Percentiles rank a stretch among this genome's conserved stretches.
These are phyloP conservation scores for Myriosclerotinia duriaeana DNA, from an alignment of 2,329 filamentous ascomycete species.

Conservation along the genomic window DNA sequence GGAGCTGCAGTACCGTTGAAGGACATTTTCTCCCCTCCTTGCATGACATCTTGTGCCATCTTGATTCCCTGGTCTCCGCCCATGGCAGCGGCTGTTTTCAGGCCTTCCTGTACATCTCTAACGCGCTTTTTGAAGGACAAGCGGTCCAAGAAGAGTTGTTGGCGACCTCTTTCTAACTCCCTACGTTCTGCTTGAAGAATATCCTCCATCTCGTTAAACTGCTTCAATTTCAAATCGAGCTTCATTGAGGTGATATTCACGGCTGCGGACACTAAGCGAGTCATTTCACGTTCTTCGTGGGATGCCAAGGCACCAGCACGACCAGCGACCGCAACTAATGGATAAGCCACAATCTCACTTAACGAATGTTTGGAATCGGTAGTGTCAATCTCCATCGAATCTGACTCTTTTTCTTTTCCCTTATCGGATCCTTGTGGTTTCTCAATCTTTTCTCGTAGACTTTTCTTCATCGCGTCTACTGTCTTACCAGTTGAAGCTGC, in stretches of 20 bases:
- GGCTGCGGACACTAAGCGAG: constrained; percentile 83
- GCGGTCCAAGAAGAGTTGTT: constrained; percentile 91
- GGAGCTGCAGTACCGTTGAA: constrained; percentile 50
- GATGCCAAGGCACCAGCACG: constrained; percentile 86
- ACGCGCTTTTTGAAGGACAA: constrained; percentile 87
- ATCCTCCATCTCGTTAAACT: constrained; percentile 94
- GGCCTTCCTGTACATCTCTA: constrained; percentile 73
- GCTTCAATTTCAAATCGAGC: constrained; percentile 90
- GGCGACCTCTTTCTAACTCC: constrained; percentile 86
- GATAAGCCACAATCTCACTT: constrained; percentile 67
- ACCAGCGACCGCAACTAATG: constrained; percentile 81
- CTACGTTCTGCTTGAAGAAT: constrained; percentile 88
- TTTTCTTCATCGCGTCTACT: constrained; percentile 79
- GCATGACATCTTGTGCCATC: constrained; percentile 41
- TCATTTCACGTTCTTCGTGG: constrained; percentile 96
- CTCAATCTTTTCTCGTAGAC: constrained; percentile 76
- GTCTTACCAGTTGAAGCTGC: constrained; percentile 88
- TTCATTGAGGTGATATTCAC: constrained; percentile 95
- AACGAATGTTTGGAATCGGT: constrained; percentile 50
- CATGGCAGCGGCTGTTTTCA: constrained; percentile 52
- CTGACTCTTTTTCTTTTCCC: constrained; percentile 55
- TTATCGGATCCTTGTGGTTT: constrained; percentile 55
- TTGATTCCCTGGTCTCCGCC: constrained; percentile 43
- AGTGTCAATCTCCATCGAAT: constrained; percentile 65
- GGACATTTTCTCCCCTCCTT: constrained; percentile 48